Percentiles rank a stretch among this genome's conserved stretches.
These are phyloP conservation scores for Camellia oleifera DNA, from an alignment of 179 eudicot genomes.

Conservation along the genomic window DNA sequence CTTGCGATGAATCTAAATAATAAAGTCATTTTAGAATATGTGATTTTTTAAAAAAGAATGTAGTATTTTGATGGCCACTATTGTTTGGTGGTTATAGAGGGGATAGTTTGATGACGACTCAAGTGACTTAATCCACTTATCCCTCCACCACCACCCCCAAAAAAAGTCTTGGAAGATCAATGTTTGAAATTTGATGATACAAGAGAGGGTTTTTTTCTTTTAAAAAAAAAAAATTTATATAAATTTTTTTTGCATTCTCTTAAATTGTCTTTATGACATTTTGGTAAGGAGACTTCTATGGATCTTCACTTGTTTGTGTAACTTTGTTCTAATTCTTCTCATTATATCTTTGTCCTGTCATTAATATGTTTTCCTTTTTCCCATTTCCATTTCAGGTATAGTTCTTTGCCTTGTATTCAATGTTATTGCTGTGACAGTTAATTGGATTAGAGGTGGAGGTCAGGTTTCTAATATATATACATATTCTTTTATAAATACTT, in stretches of 20 bases:
- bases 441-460: conserved; percentile 96
- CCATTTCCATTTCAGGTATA: conserved; percentile 41
- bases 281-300: not conserved
- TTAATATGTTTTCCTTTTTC: too few relatives aligned
- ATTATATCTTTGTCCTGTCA: too few relatives aligned
- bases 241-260: too few relatives aligned
- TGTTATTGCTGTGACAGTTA: conserved; percentile 71
- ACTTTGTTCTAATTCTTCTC: too few relatives aligned
- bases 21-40: too few relatives aligned
- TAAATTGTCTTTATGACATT: not conserved
- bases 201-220: not conserved
- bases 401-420: conserved; percentile 80
- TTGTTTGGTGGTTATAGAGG: not conserved
- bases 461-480: conserved; percentile 16
- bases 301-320: not conserved
- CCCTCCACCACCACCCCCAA: too few relatives aligned
- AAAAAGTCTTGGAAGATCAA: not conserved
- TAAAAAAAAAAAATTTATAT: not conserved
- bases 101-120: not conserved
- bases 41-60: too few relatives aligned
- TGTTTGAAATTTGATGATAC: not conserved
- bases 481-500: not conserved
- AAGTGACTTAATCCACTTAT: not conserved
- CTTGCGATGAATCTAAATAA: too few relatives aligned
- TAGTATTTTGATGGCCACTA: too few relatives aligned